Evolutionary conservation across 2,329 filamentous ascomycete species (phyloP), one percentile per base, ranked within the genome.

Genomic region (Hansfordia pulvinata): DNA sequence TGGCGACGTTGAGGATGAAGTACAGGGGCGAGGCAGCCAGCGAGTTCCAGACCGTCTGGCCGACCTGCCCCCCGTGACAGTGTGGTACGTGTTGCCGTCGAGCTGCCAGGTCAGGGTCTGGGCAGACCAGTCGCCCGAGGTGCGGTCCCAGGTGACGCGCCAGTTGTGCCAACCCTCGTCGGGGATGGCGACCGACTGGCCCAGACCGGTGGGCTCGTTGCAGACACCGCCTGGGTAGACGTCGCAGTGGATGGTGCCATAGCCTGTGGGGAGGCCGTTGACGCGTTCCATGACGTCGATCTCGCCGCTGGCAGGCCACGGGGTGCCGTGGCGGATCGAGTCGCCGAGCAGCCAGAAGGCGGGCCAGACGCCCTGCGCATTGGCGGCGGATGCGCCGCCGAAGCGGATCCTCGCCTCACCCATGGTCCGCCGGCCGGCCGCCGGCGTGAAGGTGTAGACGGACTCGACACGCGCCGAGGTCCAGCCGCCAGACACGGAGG

Each of bases 331-430:
- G 6, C 61, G 56, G 26, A 64, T 46, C 10, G 58, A 47, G 31
- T 61, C 50, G 8, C 62, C 62, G 2, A 66, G 53, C 28, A 63
- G 45, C 62, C 62, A 67, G 38, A 66, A 67, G 4, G 62, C 62
- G 3, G 62, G 62, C 62, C 62, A 67, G 35, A 66, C 50, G 9
- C 62, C 62, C 36, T 59, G 50, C 46, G 63, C 62, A 25, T 51
- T 47, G 17, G 35, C 35, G 10, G 41, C 30, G 8, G 44, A 28
- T 40, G 53, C 53, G 30, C 31, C 30, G 17, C 62, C 63, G 33
- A 62, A 60, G 6, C 60, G 55, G 28, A 67, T 46, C 21, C 43
- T 43, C 8, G 55, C 54, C 42, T 66, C 58, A 25, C 55, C 51
- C 17, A 59, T 40, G 19, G 62, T 61, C 24, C 42, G 36, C 18